Conservation (phyloP, 2,329 filamentous ascomycete genomes). For the Bipolaris victoriae region DNA sequence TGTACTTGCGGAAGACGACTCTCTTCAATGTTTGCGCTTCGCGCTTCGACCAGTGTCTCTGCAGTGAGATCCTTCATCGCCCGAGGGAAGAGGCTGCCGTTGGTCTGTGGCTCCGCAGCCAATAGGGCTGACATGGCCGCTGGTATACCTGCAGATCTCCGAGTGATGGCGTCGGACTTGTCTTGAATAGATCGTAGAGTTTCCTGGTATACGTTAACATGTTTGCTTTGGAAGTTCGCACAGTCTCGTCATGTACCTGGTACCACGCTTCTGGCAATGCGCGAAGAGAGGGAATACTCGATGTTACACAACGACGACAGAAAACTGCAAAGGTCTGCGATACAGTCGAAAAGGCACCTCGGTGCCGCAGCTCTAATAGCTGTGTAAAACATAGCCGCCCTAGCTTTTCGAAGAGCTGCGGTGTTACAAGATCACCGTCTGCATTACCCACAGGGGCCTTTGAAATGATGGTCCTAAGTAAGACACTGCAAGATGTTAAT, state of each 20-base stretch:
- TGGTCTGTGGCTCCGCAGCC: conserved; percentile 67
- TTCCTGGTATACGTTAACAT: conserved; percentile 52
- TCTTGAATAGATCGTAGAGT: conserved; percentile 73
- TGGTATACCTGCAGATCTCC: conserved; percentile 90
- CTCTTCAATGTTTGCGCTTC: conserved; percentile 60
- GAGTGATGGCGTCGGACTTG: conserved; percentile 79
- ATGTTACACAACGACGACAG: conserved; percentile 69
- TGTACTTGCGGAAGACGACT: conserved; percentile 85
- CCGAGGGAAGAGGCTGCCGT: conserved; percentile 63
- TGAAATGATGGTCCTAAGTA: conserved; percentile 61
- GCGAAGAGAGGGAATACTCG: conserved; percentile 53
- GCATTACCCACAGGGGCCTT: conserved; percentile 44
- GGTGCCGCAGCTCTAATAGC: conserved; percentile 80
- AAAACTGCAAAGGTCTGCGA: conserved; percentile 84
- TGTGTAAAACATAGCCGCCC: conserved; percentile 82
- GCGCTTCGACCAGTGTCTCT: conserved; percentile 63
- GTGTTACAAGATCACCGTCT: conserved; percentile 27
- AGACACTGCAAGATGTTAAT: conserved; percentile 61
- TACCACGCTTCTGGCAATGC: conserved; percentile 73
- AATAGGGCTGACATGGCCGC: conserved; percentile 84
- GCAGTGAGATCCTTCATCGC: conserved; percentile 68
- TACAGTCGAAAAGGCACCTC: conserved; percentile 92
- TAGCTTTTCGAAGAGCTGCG: conserved; percentile 66
- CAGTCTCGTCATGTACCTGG: conserved; percentile 35
- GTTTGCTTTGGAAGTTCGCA: not conserved